Evolutionary conservation across 2,329 filamentous ascomycete genomes (phyloP), one percentile per base, ranked within the genome.

Genomic region (Verticillium klebahnii): DNA sequence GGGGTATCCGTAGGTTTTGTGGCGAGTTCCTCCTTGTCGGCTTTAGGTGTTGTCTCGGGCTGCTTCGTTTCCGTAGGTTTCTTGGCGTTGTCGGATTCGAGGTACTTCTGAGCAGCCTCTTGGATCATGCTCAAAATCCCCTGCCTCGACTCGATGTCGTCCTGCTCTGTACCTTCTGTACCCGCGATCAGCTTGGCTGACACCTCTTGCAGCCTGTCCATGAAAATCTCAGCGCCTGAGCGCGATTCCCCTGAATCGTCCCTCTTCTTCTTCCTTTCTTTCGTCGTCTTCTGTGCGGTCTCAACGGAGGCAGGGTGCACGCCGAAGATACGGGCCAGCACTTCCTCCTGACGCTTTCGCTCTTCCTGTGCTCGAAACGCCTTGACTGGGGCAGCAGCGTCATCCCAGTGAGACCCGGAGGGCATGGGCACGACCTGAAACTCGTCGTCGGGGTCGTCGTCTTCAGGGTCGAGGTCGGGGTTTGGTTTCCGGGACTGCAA

Each of bases 371-470:
- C 82, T 15, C 78, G 76, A 58, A 81, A 78, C 0, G 71, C 73
- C 63, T 80, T 83, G 12, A 78, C 77, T 3, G 81, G 76, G 59
- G 71, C 78, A 15, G 72, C 67, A 23, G 69, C 67, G 23, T 66
- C 64, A 19, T 65, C 63, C 64, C 64, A 66, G 23, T 59, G 57
- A 12, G 63, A 60, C 5, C 64, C 59, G 31, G 67, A 57, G 1
- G 67, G 62, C 56, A 71, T 66, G 1, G 79, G 77, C 6, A 77
- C 69, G 9, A 79, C 76, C 60, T 82, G 77, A 62, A 85, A 82
- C 15, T 86, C 84, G 61, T 85, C 82, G 40, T 87, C 82, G 32
- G 78, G 72, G 63, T 87, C 82, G 6, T 84, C 79, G 58, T 82
- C 81, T 23, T 83, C 80, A 5, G 73, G 70, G 29, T 81, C 78